Conservation (phyloP, 805 yeast genomes). For the Schwanniomyces yamadae region DNA sequence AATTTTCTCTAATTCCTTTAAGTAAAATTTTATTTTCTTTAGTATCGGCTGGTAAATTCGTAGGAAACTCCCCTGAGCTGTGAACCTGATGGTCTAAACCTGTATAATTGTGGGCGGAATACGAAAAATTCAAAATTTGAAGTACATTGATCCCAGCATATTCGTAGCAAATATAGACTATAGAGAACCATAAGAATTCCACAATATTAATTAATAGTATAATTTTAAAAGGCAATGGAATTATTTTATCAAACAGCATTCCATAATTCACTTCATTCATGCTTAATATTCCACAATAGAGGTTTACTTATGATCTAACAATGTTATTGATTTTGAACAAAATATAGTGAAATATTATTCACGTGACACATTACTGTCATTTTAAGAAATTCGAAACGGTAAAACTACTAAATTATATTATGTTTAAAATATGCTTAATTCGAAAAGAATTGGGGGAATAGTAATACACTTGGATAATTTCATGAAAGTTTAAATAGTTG, state of each 20-base stretch:
- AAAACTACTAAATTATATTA: no score
- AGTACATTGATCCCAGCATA: conserved; percentile 44
- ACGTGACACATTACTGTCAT: no score
- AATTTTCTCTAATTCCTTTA: conserved; percentile 33
- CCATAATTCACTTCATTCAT: conserved; percentile 1
- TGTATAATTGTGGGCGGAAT: conserved; percentile 36
- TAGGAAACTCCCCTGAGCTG: conserved; percentile 32
- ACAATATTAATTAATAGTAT: conserved; percentile 50
- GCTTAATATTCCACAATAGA: no score
- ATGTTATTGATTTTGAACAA: no score
- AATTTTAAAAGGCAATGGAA: conserved; percentile 46
- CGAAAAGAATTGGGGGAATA: no score
- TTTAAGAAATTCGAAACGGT: no score
- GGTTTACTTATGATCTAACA: no score
- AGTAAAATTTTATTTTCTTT: conserved; percentile 31
- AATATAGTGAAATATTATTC: no score
- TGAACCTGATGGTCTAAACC: conserved; percentile 19
- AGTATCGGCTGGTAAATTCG: conserved; percentile 27
- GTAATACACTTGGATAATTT: no score
- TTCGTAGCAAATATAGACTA: conserved; percentile 38
- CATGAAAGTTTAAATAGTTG: no score
- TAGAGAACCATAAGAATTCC: conserved; percentile 52
- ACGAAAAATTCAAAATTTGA: conserved; percentile 42
- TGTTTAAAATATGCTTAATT: no score
- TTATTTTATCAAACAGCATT: conserved; percentile 23